These are phyloP conservation scores for Blastobotrys illinoisensis DNA, from an alignment of 1,139 yeast species.

Conservation along the genomic window DNA sequence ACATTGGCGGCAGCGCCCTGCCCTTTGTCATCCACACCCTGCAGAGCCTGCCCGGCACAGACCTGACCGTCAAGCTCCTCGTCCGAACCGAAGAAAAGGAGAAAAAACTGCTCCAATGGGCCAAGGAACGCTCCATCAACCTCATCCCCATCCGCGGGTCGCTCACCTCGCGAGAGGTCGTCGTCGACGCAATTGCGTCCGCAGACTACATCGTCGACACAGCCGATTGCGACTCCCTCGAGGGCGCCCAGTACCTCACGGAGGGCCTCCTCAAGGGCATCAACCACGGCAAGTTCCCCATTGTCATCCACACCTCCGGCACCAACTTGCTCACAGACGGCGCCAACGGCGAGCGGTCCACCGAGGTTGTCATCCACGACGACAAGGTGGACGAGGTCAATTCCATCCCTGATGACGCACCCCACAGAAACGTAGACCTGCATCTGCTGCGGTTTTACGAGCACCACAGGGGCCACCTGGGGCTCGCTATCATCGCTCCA, in stretches of 20 bases:
- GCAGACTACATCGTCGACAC: constrained; percentile 37
- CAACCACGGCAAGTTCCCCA: constrained; percentile 25
- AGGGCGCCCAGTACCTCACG: constrained; percentile 31
- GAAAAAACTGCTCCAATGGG: constrained; percentile 23
- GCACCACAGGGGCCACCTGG: constrained; percentile 13
- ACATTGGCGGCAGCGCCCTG: constrained; percentile 30
- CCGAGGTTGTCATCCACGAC: constrained; percentile 34
- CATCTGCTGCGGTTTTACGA: constrained; percentile 17
- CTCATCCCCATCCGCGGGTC: constrained; percentile 26
- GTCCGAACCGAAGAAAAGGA: constrained; percentile 32
- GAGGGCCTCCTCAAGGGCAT: constrained; percentile 16
- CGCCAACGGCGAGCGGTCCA: constrained; percentile 25
- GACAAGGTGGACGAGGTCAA: constrained; percentile 31
- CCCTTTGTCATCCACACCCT: constrained; percentile 30
- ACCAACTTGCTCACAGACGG: constrained; percentile 34
- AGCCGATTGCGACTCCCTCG: constrained; percentile 38
- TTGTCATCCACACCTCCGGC: constrained; percentile 41
- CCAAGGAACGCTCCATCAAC: constrained; percentile 19
- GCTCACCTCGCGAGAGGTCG: constrained; percentile 27
- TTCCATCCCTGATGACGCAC: constrained; percentile 32
- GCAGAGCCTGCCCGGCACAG: constrained; percentile 18
- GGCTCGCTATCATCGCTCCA: constrained; percentile 19
- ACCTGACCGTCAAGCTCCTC: constrained; percentile 25
- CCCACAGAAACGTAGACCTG: constrained; percentile 39
- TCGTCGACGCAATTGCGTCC: constrained; percentile 25